phyloP scores from a whole-genome alignment of 2,329 filamentous ascomycete species.

The Pseudogymnoascus sp. region DNA sequence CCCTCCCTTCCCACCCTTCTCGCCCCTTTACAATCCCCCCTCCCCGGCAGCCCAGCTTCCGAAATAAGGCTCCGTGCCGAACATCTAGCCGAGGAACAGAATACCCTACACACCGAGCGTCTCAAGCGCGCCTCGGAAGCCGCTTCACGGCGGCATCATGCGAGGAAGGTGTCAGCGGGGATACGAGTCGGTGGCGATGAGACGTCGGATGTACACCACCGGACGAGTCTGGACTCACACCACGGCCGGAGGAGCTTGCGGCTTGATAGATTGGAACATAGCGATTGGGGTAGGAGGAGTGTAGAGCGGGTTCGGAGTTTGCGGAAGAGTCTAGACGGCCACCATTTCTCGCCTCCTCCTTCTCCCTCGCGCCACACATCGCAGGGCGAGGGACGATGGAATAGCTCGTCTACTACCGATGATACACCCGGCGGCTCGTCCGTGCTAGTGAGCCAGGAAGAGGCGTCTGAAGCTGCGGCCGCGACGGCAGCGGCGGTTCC shows the following conservation, averaged over 20 bases:
- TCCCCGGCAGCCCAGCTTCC: slow-evolving; percentile 48
- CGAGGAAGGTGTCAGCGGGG: slow-evolving; percentile 15
- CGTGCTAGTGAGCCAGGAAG: slow-evolving; percentile 9
- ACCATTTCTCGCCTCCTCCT: not conserved
- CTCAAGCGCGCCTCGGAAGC: slow-evolving; percentile 10
- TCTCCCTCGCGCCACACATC: slow-evolving; percentile 24
- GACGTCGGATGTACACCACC: slow-evolving; percentile 22
- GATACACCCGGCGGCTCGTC: slow-evolving; percentile 7
- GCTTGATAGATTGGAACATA: not conserved
- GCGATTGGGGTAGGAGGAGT: slow-evolving; percentile 30
- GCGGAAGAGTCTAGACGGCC: slow-evolving; percentile 17
- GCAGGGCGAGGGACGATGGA: slow-evolving; percentile 28
- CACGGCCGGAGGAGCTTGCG: slow-evolving; percentile 10
- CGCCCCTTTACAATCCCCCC: slow-evolving; percentile 46
- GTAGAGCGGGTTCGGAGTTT: slow-evolving; percentile 31
- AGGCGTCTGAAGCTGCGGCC: not conserved
- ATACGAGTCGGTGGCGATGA: slow-evolving; percentile 26
- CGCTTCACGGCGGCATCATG: slow-evolving; percentile 14
- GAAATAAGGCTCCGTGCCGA: slow-evolving; percentile 65
- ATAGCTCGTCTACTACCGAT: slow-evolving; percentile 11
- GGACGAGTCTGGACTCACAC: slow-evolving; percentile 30
- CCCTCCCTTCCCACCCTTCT: slow-evolving; percentile 52
- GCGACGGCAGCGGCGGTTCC: not conserved
- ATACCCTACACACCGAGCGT: slow-evolving; percentile 12
- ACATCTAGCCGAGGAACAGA: slow-evolving; percentile 58